Percentiles rank a stretch among this genome's conserved stretches.
These are phyloP conservation scores for Pugionium dolabratum DNA, from an alignment of 345 rosid species.

Conservation along the genomic window DNA sequence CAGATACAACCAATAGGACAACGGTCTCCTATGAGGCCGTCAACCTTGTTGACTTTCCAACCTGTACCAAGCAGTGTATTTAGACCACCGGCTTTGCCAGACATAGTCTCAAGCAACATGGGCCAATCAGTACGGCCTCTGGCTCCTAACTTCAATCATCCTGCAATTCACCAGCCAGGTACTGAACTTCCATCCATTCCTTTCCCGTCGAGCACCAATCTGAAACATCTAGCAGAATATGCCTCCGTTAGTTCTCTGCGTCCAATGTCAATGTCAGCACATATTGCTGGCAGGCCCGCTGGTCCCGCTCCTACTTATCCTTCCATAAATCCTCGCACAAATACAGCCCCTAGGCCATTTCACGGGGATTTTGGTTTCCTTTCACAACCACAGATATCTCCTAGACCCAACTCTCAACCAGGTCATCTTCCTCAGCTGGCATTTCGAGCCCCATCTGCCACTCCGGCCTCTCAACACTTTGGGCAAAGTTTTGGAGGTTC, in stretches of 20 bases:
- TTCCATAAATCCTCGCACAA: constrained; percentile 41
- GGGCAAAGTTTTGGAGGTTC: constrained; percentile 51
- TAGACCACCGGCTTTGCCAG: constrained; percentile 40
- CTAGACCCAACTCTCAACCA: constrained; percentile 48
- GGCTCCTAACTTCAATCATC: constrained; percentile 45
- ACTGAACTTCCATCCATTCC: constrained; percentile 37
- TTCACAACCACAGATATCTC: constrained; percentile 48
- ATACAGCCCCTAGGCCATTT: constrained; percentile 40
- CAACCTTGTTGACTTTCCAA: constrained; percentile 44
- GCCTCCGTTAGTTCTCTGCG: constrained; percentile 38
- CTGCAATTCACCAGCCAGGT: constrained; percentile 47
- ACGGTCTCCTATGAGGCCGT: constrained; percentile 42
- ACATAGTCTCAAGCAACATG: constrained; percentile 41
- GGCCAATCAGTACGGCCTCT: constrained; percentile 46
- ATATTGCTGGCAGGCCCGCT: constrained; percentile 40
- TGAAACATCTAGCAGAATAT: constrained; percentile 45
- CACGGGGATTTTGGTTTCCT: constrained; percentile 67
- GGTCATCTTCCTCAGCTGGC: constrained; percentile 41
- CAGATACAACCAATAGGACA: constrained; percentile 48
- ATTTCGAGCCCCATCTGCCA: constrained; percentile 46
- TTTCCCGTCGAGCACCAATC: constrained; percentile 35
- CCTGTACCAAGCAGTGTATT: constrained; percentile 40
- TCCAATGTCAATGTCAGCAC: constrained; percentile 39
- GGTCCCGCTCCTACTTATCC: constrained; percentile 46
- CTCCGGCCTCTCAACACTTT: constrained; percentile 47